Evolutionary conservation across 768 basidiomycete genomes (phyloP).

Genomic region (Agrocybe pediades): DNA sequence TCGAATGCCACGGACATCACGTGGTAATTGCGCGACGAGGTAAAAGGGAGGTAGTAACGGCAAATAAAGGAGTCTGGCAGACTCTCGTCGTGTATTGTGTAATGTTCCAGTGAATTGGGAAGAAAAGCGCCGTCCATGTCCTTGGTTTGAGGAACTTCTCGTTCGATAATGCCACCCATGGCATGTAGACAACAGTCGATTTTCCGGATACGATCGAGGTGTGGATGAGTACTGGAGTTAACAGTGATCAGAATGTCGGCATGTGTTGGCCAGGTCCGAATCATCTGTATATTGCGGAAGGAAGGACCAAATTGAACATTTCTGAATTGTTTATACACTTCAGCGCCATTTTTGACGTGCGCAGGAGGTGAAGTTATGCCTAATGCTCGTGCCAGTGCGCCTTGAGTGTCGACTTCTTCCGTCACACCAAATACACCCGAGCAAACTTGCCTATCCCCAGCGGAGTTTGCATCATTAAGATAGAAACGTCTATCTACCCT

Average conservation of each 20-base stretch:
- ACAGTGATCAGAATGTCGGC: slow-evolving; percentile 24
- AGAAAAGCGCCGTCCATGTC: slow-evolving; percentile 23
- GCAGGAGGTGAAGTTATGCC: too few species aligned
- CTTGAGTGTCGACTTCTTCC: too few species aligned
- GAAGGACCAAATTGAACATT: slow-evolving; percentile 24
- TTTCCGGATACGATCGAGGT: slow-evolving; percentile 26
- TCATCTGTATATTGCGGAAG: slow-evolving; percentile 26
- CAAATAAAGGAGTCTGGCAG: slow-evolving; percentile 29
- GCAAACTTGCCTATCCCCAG: too few species aligned
- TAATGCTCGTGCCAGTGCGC: too few species aligned
- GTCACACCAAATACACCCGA: too few species aligned
- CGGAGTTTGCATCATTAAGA: too few species aligned
- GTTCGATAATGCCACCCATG: slow-evolving; percentile 21
- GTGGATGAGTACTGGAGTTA: slow-evolving; percentile 9
- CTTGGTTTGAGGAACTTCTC: slow-evolving; percentile 11
- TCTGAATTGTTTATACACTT: slow-evolving; percentile 20
- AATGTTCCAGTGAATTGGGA: slow-evolving; percentile 24
- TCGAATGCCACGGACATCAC: slow-evolving; percentile 25
- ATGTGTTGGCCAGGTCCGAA: slow-evolving; percentile 21
- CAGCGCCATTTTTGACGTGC: slow-evolving; percentile 1
- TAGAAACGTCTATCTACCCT: too few species aligned
- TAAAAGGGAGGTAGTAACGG: slow-evolving; percentile 27
- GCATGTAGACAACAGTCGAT: slow-evolving; percentile 30
- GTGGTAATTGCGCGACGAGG: slow-evolving; percentile 17
- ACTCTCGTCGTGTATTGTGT: slow-evolving; percentile 15